Conservation (phyloP, 208 protist species). For the Crithidia bombi region DNA sequence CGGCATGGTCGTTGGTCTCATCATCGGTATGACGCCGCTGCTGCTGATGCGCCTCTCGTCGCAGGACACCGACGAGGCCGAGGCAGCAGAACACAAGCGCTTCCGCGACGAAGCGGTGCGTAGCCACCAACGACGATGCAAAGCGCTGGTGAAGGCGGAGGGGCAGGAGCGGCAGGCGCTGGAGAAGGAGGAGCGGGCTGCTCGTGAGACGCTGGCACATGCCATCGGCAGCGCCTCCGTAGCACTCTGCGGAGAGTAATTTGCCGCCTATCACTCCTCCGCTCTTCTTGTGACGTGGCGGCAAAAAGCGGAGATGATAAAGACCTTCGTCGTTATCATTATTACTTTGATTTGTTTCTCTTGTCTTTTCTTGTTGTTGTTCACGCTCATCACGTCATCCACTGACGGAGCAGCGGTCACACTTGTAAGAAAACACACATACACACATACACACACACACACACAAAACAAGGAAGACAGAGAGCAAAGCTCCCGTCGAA, state of each 20-base stretch:
- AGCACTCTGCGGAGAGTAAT: not conserved
- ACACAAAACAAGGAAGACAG: slow-evolving; percentile 18
- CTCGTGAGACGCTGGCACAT: slow-evolving; percentile 6
- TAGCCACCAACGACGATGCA: slow-evolving; percentile 34
- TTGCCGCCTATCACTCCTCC: too few relatives aligned
- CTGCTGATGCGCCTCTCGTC: slow-evolving; percentile 53
- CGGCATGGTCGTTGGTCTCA: slow-evolving; percentile 80
- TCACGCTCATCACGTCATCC: too few relatives aligned
- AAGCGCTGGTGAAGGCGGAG: slow-evolving; percentile 32
- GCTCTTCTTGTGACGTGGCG: too few relatives aligned
- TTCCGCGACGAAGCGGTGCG: slow-evolving; percentile 41
- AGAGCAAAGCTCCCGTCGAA: too few relatives aligned
- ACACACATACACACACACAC: slow-evolving; percentile 8
- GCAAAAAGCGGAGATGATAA: too few relatives aligned
- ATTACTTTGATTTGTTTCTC: too few relatives aligned
- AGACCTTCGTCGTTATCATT: too few relatives aligned
- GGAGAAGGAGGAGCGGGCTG: slow-evolving; percentile 16
- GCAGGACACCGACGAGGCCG: slow-evolving; percentile 37
- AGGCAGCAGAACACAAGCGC: slow-evolving; percentile 34
- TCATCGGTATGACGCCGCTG: slow-evolving; percentile 81
- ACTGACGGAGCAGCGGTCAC: too few relatives aligned
- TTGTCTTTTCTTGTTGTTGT: too few relatives aligned
- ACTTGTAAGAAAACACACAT: too few relatives aligned
- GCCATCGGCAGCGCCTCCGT: not conserved
- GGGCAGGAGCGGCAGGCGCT: slow-evolving; percentile 22